phyloP scores from a whole-genome alignment of 202 grass and related monocot genomes.

The Zoysia matrella region DNA sequence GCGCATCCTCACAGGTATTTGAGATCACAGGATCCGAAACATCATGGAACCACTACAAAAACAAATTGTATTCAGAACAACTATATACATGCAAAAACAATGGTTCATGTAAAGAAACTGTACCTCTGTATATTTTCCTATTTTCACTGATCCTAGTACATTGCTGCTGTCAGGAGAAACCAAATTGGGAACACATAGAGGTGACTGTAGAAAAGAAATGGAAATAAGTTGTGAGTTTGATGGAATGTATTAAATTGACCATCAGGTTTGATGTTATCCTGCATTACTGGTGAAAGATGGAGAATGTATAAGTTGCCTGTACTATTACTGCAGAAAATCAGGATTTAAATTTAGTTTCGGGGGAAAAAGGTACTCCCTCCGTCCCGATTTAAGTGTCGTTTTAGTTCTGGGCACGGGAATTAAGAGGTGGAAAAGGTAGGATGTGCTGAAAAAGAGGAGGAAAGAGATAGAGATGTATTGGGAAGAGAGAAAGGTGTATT shows the following conservation, averaged over 20 bases:
- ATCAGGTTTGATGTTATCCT: slow-evolving; percentile 2
- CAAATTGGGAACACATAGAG: slow-evolving; percentile 83
- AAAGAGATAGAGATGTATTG: not conserved
- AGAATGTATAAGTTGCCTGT: not conserved
- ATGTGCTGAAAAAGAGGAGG: not conserved
- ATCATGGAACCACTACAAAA: slow-evolving; percentile 98
- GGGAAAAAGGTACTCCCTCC: too few species aligned
- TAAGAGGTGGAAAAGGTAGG: too few species aligned
- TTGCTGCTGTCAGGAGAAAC: slow-evolving; percentile 63
- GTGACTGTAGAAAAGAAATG: slow-evolving; percentile 54
- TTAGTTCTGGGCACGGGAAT: too few species aligned
- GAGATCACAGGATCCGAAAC: slow-evolving; percentile 78
- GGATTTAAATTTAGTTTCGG: too few species aligned
- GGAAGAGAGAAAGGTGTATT: too few species aligned
- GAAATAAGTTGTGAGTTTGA: slow-evolving; percentile 28
- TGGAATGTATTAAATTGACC: slow-evolving; percentile 7
- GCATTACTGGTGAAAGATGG: not conserved
- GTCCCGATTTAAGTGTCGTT: too few species aligned
- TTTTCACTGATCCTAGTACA: slow-evolving; percentile 70
- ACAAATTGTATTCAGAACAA: slow-evolving; percentile 25
- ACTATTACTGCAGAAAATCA: not conserved
- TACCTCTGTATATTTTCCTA: slow-evolving; percentile 98
- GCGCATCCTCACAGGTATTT: slow-evolving; percentile 85
- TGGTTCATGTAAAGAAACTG: slow-evolving; percentile 10
- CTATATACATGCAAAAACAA: slow-evolving; percentile 14